Evolutionary conservation across 1,139 yeast genomes (phyloP).

Genomic region (Hansenula sp.): DNA sequence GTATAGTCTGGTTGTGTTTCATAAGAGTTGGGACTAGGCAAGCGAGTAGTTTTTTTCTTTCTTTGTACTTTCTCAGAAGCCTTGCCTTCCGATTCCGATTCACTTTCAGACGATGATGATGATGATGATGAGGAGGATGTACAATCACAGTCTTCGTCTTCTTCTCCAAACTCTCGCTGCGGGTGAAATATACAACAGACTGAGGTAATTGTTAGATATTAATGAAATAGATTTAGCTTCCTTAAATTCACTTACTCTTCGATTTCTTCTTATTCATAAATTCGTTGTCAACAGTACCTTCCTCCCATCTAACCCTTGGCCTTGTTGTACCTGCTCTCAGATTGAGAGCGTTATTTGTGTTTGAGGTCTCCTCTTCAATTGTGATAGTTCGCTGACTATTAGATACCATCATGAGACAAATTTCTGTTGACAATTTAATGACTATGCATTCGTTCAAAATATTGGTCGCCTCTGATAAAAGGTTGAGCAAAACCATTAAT

Average conservation of each 20-base stretch:
- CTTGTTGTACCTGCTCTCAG: slow-evolving; percentile 10
- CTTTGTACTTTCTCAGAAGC: slow-evolving; percentile 28
- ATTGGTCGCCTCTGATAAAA: too few species aligned
- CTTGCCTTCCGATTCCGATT: slow-evolving; percentile 26
- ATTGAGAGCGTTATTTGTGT: background rate
- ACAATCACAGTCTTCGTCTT: slow-evolving; percentile 35
- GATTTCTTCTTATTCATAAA: slow-evolving; percentile 82
- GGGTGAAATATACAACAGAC: slow-evolving; percentile 96
- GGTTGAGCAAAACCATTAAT: too few species aligned
- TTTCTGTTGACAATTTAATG: background rate
- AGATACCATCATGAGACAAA: background rate
- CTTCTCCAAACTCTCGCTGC: slow-evolving; percentile 66
- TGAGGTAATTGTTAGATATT: slow-evolving; percentile 10
- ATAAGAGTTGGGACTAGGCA: slow-evolving; percentile 62
- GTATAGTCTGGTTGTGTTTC: slow-evolving; percentile 67
- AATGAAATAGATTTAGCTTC: background rate
- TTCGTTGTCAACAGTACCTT: slow-evolving; percentile 87
- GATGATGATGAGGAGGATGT: slow-evolving; percentile 22
- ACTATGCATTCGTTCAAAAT: too few species aligned
- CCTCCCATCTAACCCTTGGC: slow-evolving; percentile 74
- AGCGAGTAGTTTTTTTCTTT: slow-evolving; percentile 21
- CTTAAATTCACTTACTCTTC: slow-evolving; percentile 40
- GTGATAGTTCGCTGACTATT: background rate
- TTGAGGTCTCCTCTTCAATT: background rate
- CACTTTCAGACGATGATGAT: slow-evolving; percentile 22